Percentiles rank a stretch among this genome's conserved stretches.
phyloP scores from a whole-genome alignment of 2,329 filamentous ascomycete species.

The Trichoderma sp. region DNA sequence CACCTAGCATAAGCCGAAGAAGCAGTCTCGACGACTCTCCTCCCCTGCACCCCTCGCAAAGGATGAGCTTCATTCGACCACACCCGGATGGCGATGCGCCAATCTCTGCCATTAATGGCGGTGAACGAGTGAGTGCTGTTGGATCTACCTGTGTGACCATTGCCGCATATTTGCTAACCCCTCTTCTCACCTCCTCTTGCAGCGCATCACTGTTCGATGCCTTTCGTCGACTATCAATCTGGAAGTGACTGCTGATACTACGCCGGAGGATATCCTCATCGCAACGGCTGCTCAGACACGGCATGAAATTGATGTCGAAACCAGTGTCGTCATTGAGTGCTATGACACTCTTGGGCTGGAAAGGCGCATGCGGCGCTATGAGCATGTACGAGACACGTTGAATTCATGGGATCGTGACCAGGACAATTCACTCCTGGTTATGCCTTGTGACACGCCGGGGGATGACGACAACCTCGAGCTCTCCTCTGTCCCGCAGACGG shows the following conservation, averaged over 20 bases:
- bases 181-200: slow-evolving; percentile 11
- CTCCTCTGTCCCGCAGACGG: slow-evolving; percentile 56
- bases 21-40: slow-evolving; percentile 37
- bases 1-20: slow-evolving; percentile 25
- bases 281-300: slow-evolving; percentile 63
- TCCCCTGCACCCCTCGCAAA: slow-evolving; percentile 26
- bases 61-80: slow-evolving; percentile 43
- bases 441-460: slow-evolving; percentile 56
- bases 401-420: slow-evolving; percentile 88
- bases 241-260: slow-evolving; percentile 73
- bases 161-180: slow-evolving; percentile 3
- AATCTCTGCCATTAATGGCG: slow-evolving; percentile 75
- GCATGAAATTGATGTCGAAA: slow-evolving; percentile 61
- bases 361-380: slow-evolving; percentile 79
- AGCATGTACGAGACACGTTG: slow-evolving; percentile 81
- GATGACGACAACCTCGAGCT: slow-evolving; percentile 62
- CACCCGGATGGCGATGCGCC: slow-evolving; percentile 68
- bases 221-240: slow-evolving; percentile 66
- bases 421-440: slow-evolving; percentile 71
- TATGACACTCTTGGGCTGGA: slow-evolving; percentile 76
- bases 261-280: slow-evolving; percentile 68
- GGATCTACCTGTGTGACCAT: not conserved
- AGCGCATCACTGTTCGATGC: slow-evolving; percentile 72
- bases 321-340: slow-evolving; percentile 72
- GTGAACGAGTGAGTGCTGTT: slow-evolving; percentile 62